Conservation (phyloP, 2,329 filamentous ascomycete genomes). For the Paracoccidioides brasiliensis region DNA sequence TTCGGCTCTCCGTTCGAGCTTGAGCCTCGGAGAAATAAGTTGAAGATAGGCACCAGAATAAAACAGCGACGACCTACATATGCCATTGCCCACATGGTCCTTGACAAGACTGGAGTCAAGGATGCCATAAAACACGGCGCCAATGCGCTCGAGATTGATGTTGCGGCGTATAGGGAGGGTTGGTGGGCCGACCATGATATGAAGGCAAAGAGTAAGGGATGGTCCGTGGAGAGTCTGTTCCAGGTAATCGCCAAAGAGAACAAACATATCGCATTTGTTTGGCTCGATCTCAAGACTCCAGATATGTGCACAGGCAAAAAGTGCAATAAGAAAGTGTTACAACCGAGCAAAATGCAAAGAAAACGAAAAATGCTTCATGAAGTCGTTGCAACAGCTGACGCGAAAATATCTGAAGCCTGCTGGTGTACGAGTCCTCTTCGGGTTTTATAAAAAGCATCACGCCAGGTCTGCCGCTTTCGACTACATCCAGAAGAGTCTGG, state of each 20-base stretch:
- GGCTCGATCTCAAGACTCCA: slow-evolving; percentile 15
- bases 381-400: slow-evolving; percentile 9
- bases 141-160: slow-evolving; percentile 14
- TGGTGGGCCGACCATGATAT: slow-evolving; percentile 15
- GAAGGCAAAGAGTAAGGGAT: slow-evolving; percentile 1
- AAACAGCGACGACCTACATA: neutral
- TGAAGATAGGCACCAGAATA: neutral
- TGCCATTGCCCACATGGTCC: slow-evolving; percentile 31
- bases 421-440: slow-evolving; percentile 12
- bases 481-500: slow-evolving; percentile 5
- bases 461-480: slow-evolving; percentile 4
- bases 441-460: slow-evolving; percentile 7
- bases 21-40: neutral
- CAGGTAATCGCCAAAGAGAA: slow-evolving; percentile 8
- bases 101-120: slow-evolving; percentile 4
- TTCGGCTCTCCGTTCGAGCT: neutral
- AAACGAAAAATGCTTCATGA: slow-evolving; percentile 9
- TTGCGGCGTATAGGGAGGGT: slow-evolving; percentile 8
- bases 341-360: neutral
- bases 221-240: slow-evolving; percentile 7
- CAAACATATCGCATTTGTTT: slow-evolving; percentile 11
- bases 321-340: neutral
- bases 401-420: slow-evolving; percentile 8
- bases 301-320: slow-evolving; percentile 5
- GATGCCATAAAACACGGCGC: slow-evolving; percentile 12